Evolutionary conservation across 495 filamentous ascomycete species (phyloP).

Genomic region (Annulohypoxylon bovei): DNA sequence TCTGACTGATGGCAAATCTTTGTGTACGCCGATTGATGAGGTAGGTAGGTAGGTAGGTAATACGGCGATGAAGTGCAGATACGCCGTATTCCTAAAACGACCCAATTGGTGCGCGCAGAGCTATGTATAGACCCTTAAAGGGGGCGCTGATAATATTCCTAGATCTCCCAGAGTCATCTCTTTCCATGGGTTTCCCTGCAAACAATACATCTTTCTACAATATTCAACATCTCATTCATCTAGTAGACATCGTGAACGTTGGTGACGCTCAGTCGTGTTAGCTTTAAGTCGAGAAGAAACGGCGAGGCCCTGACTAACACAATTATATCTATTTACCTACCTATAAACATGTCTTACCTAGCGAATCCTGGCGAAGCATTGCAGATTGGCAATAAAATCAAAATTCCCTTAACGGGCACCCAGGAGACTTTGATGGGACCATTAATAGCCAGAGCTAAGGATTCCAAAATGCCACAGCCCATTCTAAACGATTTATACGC

Average conservation of each 20-base stretch:
- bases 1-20: neutral
- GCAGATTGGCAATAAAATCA: constrained; percentile 9
- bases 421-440: constrained; percentile 34
- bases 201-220: neutral
- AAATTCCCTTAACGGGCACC: constrained; percentile 24
- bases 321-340: neutral
- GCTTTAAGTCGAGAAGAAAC: neutral
- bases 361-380: neutral
- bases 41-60: neutral
- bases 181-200: neutral
- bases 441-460: constrained; percentile 25
- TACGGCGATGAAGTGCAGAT: constrained; percentile 7
- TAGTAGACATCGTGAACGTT: neutral
- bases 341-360: neutral
- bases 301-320: neutral
- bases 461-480: constrained; percentile 22
- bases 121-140: neutral
- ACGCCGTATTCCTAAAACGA: constrained; percentile 22
- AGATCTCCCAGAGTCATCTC: neutral
- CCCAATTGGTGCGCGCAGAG: neutral
- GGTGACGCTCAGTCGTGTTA: neutral
- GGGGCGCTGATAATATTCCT: neutral
- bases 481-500: constrained; percentile 37
- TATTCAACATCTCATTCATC: neutral
- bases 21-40: neutral